Conservation (phyloP, 805 yeast genomes). For the Candida tibetensis region DNA sequence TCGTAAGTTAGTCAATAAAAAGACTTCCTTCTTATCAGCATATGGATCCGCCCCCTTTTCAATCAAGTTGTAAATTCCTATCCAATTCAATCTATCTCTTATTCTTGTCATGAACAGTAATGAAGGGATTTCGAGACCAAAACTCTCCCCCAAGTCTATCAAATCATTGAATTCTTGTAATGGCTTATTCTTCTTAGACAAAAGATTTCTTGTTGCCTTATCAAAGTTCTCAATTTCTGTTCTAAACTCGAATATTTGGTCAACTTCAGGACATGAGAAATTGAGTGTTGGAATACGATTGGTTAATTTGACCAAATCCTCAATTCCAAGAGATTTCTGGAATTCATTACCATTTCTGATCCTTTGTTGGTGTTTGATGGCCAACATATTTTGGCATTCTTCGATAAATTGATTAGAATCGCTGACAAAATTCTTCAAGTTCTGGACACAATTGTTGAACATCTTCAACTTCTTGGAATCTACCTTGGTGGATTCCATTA, state of each 20-base stretch:
- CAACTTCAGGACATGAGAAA: conserved; percentile 57
- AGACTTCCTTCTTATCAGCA: conserved; percentile 33
- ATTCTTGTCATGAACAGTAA: conserved; percentile 34
- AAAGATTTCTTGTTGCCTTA: conserved; percentile 38
- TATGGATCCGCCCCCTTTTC: conserved; percentile 41
- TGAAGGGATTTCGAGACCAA: conserved; percentile 56
- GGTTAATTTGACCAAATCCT: conserved; percentile 38
- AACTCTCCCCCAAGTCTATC: conserved; percentile 55
- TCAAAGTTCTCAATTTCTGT: conserved; percentile 53
- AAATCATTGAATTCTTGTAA: conserved; percentile 50
- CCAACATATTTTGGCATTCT: conserved; percentile 51
- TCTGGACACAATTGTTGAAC: conserved; percentile 22
- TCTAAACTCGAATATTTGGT: conserved; percentile 52
- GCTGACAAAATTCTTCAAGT: conserved; percentile 41
- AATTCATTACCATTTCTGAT: conserved; percentile 34
- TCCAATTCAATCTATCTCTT: conserved; percentile 36
- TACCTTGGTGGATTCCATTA: conserved; percentile 7
- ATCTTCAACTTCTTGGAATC: conserved; percentile 10
- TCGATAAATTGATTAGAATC: conserved; percentile 52
- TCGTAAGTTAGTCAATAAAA: conserved; percentile 28
- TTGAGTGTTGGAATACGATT: conserved; percentile 48
- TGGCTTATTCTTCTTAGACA: conserved; percentile 32
- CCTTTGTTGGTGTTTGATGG: conserved; percentile 51
- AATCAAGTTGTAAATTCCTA: conserved; percentile 28
- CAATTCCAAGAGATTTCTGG: conserved; percentile 11